Conservation (phyloP, 2,329 filamentous ascomycete species). For the Geoglossum cookeanum region DNA sequence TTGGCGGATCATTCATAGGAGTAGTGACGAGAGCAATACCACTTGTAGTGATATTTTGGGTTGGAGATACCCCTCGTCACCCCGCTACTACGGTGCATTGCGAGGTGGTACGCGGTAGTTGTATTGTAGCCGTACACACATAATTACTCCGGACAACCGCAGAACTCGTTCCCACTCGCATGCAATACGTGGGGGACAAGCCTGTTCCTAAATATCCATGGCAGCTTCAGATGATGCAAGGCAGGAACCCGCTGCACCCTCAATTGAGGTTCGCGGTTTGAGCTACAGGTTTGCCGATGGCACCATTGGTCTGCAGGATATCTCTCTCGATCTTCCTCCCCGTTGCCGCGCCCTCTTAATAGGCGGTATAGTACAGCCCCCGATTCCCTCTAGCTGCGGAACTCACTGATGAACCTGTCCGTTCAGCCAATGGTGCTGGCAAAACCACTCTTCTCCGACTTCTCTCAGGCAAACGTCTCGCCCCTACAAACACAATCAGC, state of each 20-base stretch:
- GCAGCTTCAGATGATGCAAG: not conserved
- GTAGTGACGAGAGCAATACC: not conserved
- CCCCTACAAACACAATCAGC: constrained; percentile 52
- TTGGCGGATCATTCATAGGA: not conserved
- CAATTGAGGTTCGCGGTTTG: constrained; percentile 55
- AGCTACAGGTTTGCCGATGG: constrained; percentile 82
- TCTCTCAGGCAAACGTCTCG: constrained; percentile 84
- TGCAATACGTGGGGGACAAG: no score
- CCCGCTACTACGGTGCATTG: no score
- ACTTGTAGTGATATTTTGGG: not conserved
- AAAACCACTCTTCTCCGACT: constrained; percentile 94
- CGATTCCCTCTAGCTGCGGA: not conserved
- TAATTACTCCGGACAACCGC: not conserved
- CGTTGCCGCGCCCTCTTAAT: constrained; percentile 79
- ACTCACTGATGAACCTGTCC: not conserved
- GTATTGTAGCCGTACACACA: no score
- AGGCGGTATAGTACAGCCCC: constrained; percentile 37
- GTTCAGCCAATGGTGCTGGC: constrained; percentile 70
- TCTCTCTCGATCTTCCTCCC: constrained; percentile 58
- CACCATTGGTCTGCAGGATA: constrained; percentile 54
- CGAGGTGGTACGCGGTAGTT: no score
- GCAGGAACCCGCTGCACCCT: constrained; percentile 22
- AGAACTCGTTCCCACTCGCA: not conserved
- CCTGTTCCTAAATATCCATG: not conserved
- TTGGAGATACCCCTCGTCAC: no score